phyloP scores from a whole-genome alignment of 148 eudicot species.

The Camellia sinensis region DNA sequence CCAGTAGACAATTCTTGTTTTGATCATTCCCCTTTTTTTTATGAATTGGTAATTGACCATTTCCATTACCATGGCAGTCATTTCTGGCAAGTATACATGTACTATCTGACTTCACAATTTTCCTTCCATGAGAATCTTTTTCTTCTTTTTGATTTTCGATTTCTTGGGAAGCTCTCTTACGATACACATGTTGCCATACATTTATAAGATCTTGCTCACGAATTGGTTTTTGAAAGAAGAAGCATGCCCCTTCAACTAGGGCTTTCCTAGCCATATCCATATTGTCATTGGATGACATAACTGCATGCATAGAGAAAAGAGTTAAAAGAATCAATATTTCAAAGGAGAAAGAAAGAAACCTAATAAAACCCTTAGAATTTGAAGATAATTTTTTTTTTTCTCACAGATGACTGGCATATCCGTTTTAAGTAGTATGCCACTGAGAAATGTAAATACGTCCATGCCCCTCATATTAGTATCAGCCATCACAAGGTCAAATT shows the following conservation, averaged over 20 bases:
- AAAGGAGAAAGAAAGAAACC: no score
- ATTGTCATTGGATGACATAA: conserved; percentile 25
- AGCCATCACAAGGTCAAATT: conserved; percentile 32
- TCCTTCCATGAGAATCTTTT: background rate
- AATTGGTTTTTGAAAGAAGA: conserved; percentile 27
- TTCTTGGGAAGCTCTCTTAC: conserved; percentile 7
- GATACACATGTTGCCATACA: conserved; percentile 35
- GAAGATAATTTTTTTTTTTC: conserved; percentile 3
- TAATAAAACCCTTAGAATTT: background rate
- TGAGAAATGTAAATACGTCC: conserved; percentile 28
- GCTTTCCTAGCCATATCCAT: conserved; percentile 4
- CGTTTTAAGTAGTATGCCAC: background rate
- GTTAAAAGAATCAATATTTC: background rate
- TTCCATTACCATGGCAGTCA: background rate
- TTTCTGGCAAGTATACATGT: background rate
- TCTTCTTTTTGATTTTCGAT: background rate
- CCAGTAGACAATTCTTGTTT: no score
- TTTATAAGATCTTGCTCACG: conserved; percentile 8
- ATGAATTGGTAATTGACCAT: no score
- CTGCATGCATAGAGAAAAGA: conserved; percentile 18
- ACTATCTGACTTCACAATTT: background rate
- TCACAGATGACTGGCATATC: conserved; percentile 32
- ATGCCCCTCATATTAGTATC: conserved; percentile 30
- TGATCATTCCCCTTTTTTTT: no score
- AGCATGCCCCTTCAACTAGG: conserved; percentile 26